A percentile compares a stretch with the other conserved stretches of the same genome.
Evolutionary conservation across 495 filamentous ascomycete species (phyloP).

Genomic region (Margaritispora aquatica): DNA sequence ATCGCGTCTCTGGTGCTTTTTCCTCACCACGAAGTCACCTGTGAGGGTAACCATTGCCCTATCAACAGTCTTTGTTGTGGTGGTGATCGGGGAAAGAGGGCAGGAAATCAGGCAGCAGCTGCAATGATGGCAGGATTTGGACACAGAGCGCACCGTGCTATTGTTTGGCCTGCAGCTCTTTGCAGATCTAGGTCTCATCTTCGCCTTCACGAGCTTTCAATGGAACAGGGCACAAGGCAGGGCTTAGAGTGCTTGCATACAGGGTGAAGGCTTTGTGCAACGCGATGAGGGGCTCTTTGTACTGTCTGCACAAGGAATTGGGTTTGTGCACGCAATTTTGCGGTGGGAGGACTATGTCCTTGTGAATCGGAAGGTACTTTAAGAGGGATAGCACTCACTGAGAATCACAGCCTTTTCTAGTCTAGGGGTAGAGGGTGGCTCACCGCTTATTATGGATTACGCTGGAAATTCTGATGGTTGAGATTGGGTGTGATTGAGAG

Average conservation of each 20-base stretch:
- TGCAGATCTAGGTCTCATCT: neutral
- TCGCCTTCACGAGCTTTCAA: neutral
- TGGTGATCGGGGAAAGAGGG: neutral
- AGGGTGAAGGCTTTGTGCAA: constrained; percentile 22
- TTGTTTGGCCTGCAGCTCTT: no score
- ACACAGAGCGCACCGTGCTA: neutral
- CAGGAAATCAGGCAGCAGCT: neutral
- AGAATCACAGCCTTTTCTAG: neutral
- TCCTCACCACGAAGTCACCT: neutral
- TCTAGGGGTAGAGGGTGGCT: neutral
- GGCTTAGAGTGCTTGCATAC: constrained; percentile 9
- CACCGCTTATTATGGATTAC: neutral
- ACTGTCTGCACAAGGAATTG: constrained; percentile 12
- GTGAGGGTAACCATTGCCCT: neutral
- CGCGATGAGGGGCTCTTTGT: neutral
- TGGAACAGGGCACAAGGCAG: neutral
- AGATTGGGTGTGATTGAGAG: no score
- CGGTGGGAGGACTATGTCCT: neutral
- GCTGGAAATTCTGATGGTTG: neutral
- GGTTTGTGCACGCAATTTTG: neutral
- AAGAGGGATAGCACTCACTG: neutral
- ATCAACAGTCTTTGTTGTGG: neutral
- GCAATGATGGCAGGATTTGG: neutral
- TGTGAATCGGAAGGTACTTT: neutral
- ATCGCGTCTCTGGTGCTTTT: neutral